Base-by-base conservation (phyloP, 805 yeast species). In the Sugiyamaella chiloensis region DNA sequence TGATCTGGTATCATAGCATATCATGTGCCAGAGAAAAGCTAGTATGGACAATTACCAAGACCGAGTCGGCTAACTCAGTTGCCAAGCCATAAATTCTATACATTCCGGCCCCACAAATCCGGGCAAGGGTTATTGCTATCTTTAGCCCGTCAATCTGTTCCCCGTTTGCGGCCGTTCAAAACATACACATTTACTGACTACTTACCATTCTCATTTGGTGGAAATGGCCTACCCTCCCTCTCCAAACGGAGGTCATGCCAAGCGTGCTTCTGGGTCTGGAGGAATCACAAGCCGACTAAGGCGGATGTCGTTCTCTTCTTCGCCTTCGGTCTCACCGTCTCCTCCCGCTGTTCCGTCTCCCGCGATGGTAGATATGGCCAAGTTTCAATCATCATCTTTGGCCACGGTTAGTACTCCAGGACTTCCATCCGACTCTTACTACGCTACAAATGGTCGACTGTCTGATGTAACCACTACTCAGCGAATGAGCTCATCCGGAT, bases 271-370 rank as follows among this genome's bases (percentile, higher is more conserved):
- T 40, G 40, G 42, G 27, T 29, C 37, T 30, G 26, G 29, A 29
- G 45, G 45, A 17, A n/a, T 46, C 17, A 27, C 49, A 4, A 40
- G 36, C 39, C 34, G 44, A 4, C 21, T 46, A 24, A 39, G 44
- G 14, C 37, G 44, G 24, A 36, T 44, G 29, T 31, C 40, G 14
- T 19, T 44, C 6, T 44, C 47, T 16, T 44, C 47, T 16, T 37
- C 42, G 12, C 40, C 45, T 12, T 24, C 39, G 20, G 24, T 36
- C 2, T 36, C 50, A 20, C 31, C 52, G 9, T 20, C 42, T 7
- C 40, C 40, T 9, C 48, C 53, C 5, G 32, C 50, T 12, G 37
- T 44, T 34, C 30, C 41, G 23, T 52, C 55, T 26, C 51, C 55
- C 9, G 55, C 47, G 14, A 21, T 42, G 8, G 41, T 51, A 47